Evolutionary conservation across 345 rosid genomes (phyloP).

Genomic region (Angophora floribunda): DNA sequence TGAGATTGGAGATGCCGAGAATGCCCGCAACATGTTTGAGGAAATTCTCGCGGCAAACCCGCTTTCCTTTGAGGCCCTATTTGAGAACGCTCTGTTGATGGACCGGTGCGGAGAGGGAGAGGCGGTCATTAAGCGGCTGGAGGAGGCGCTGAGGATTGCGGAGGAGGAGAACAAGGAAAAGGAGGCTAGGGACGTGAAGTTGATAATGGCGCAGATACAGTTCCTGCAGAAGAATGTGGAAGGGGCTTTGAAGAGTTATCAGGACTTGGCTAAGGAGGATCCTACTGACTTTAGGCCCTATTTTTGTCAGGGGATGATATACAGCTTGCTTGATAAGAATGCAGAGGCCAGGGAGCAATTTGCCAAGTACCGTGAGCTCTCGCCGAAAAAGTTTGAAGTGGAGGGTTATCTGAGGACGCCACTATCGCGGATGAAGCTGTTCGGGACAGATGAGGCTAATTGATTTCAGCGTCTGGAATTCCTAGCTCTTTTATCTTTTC

Average conservation of each 20-base stretch:
- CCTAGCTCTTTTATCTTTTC: background rate
- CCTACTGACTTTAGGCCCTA: constrained; percentile 76
- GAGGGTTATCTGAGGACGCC: constrained; percentile 72
- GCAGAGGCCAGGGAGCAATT: constrained; percentile 77
- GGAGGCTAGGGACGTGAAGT: constrained; percentile 72
- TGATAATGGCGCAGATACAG: constrained; percentile 78
- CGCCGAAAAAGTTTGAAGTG: constrained; percentile 66
- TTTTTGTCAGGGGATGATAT: constrained; percentile 75
- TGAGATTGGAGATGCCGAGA: constrained; percentile 47
- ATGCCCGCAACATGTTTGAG: constrained; percentile 77
- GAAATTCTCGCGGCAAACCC: constrained; percentile 70
- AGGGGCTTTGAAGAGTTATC: constrained; percentile 66
- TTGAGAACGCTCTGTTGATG: constrained; percentile 85
- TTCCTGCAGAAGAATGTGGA: constrained; percentile 86
- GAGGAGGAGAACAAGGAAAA: constrained; percentile 47
- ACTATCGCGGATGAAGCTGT: constrained; percentile 63
- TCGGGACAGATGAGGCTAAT: constrained; percentile 49
- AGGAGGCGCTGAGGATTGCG: constrained; percentile 57
- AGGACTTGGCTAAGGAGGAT: constrained; percentile 58
- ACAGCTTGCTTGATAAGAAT: constrained; percentile 64
- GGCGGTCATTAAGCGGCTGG: constrained; percentile 53
- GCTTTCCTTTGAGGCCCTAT: constrained; percentile 77
- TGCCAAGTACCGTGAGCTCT: constrained; percentile 65
- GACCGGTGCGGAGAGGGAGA: constrained; percentile 73
- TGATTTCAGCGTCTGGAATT: background rate